Percentiles rank a stretch among this genome's conserved stretches.
Conservation (phyloP, 495 filamentous ascomycete species). For the Immersiella caudata region DNA sequence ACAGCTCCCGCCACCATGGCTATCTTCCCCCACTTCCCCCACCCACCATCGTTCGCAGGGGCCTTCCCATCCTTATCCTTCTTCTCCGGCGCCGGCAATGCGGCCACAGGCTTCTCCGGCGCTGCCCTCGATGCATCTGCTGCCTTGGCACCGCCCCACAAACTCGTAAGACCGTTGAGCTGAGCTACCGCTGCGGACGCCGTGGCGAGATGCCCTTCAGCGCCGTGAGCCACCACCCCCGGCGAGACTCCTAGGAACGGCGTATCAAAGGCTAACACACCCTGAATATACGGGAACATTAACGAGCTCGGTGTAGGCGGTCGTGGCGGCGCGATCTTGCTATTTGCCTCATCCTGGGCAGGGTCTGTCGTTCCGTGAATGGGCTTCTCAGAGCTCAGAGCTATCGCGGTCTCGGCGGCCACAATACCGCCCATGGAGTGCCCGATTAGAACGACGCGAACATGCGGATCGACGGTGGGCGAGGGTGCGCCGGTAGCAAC, state of each 20-base stretch:
- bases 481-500: conserved; percentile 79
- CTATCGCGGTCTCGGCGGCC: conserved; percentile 80
- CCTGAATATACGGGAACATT: conserved; percentile 77
- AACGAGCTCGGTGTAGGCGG: conserved; percentile 43
- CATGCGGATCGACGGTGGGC: conserved; percentile 85
- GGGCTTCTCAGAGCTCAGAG: conserved; percentile 68
- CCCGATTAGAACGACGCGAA: conserved; percentile 81
- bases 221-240: conserved; percentile 84
- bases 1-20: conserved; percentile 83
- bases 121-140: conserved; percentile 21
- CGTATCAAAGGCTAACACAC: conserved; percentile 92
- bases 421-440: conserved; percentile 99
- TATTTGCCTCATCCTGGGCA: conserved; percentile 34
- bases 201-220: conserved; percentile 80
- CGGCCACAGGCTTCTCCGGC: conserved; percentile 28
- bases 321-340: conserved; percentile 33
- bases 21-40: conserved; percentile 75
- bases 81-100: conserved; percentile 37
- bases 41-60: conserved; percentile 44
- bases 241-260: conserved; percentile 91
- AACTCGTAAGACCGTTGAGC: conserved; percentile 62
- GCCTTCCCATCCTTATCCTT: conserved; percentile 33
- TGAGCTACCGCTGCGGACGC: conserved; percentile 70
- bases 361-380: conserved; percentile 46
- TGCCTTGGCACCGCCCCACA: conserved; percentile 56